phyloP scores from a whole-genome alignment of 768 basidiomycete genomes.

The Peribolospora kevripleyi region DNA sequence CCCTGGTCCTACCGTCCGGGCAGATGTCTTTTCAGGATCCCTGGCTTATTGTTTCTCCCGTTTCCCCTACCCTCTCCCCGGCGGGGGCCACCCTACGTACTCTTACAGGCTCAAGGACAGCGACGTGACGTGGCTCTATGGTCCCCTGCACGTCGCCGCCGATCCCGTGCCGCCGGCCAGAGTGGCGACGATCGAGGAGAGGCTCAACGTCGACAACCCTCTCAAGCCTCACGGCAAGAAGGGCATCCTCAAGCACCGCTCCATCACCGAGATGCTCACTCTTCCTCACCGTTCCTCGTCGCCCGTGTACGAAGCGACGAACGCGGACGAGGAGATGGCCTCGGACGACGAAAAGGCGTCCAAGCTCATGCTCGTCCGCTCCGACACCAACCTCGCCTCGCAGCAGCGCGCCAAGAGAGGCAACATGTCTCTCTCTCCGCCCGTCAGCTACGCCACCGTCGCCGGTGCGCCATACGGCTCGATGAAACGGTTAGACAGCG shows the following conservation, averaged over 20 bases:
- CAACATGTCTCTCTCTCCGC: constrained; percentile 8
- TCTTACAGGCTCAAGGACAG: constrained; percentile 79
- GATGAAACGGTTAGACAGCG: constrained; percentile 2
- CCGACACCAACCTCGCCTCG: constrained; percentile 9
- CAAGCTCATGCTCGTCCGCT: constrained; percentile 6
- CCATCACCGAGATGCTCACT: constrained; percentile 66
- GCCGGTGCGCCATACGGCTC: not conserved
- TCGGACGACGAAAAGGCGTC: constrained; percentile 7
- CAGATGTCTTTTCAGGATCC: not conserved
- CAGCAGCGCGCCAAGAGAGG: not conserved
- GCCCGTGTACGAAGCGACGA: constrained; percentile 3
- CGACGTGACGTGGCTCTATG: constrained; percentile 97
- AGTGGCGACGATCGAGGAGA: constrained; percentile 27
- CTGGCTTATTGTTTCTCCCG: not conserved
- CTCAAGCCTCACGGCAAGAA: not conserved
- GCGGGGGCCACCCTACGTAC: not conserved
- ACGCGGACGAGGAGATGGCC: constrained; percentile 5
- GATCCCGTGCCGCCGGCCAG: constrained; percentile 52
- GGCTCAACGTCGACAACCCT: constrained; percentile 27
- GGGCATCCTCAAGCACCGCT: constrained; percentile 73
- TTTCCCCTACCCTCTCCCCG: not conserved
- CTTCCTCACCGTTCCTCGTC: constrained; percentile 25
- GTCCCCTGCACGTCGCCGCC: constrained; percentile 80
- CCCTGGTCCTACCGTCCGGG: not conserved
- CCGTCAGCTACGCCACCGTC: not conserved